These are phyloP conservation scores for Macroventuria anomochaeta DNA, from an alignment of 2,329 filamentous ascomycete genomes.

Conservation along the genomic window DNA sequence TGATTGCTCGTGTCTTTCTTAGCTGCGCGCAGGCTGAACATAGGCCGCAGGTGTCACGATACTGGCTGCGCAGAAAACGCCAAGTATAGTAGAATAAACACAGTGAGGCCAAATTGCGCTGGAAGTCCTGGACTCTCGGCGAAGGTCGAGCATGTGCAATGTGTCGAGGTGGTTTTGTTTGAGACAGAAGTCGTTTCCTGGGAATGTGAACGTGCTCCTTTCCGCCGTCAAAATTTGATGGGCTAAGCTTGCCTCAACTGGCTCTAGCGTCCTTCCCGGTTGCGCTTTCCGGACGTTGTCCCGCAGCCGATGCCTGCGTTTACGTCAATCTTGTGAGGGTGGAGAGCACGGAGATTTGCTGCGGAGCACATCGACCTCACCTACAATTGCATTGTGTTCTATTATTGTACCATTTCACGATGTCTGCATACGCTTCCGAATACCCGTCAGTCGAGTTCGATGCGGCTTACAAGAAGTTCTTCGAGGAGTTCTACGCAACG, in stretches of 20 bases:
- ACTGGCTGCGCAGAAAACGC: not conserved
- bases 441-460: constrained; percentile 48
- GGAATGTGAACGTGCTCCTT: constrained; percentile 2
- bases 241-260: not conserved
- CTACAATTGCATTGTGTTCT: constrained; percentile 1
- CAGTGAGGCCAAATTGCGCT: not conserved
- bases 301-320: constrained; percentile 1
- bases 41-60: not conserved
- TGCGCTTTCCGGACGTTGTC: constrained; percentile 6
- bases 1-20: not conserved
- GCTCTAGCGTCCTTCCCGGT: constrained; percentile 7
- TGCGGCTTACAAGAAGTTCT: constrained; percentile 52
- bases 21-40: no score
- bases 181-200: constrained; percentile 1
- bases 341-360: constrained; percentile 13
- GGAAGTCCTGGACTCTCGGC: not conserved
- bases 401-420: constrained; percentile 13
- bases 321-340: constrained; percentile 10
- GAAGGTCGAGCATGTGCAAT: not conserved
- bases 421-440: constrained; percentile 44
- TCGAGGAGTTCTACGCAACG: constrained; percentile 55
- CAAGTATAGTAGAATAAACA: not conserved
- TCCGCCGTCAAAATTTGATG: constrained; percentile 3
- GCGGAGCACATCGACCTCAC: constrained; percentile 2
- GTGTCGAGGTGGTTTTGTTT: constrained; percentile 2